Evolutionary conservation across 1,284 basidiomycete genomes (phyloP).

Genomic region (Thecaphora thlaspeos): DNA sequence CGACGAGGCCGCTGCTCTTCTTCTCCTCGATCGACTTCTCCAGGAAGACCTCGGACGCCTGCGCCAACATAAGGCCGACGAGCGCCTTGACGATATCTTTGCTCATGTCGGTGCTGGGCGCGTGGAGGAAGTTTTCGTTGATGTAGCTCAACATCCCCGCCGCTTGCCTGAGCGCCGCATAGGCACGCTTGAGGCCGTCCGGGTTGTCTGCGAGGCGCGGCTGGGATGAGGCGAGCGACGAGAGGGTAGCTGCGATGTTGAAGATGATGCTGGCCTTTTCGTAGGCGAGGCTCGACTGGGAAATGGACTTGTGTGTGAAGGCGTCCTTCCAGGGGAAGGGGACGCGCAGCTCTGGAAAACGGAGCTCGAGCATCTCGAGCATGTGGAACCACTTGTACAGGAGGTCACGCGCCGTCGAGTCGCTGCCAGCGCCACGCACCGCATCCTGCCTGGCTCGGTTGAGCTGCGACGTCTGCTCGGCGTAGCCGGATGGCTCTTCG

Average conservation of each 20-base stretch:
- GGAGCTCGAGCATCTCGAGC: slow-evolving; percentile 91
- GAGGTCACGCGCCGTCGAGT: slow-evolving; percentile 68
- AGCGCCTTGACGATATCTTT: slow-evolving; percentile 92
- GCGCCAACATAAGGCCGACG: slow-evolving; percentile 79
- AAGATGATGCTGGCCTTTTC: slow-evolving; percentile 98
- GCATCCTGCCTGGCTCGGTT: slow-evolving; percentile 92
- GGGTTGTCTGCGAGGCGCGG: slow-evolving; percentile 59
- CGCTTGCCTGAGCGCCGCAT: slow-evolving; percentile 86
- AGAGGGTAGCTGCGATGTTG: slow-evolving; percentile 91
- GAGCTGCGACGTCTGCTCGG: slow-evolving; percentile 76
- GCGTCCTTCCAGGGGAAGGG: slow-evolving; percentile 95
- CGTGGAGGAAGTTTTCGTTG: slow-evolving; percentile 98
- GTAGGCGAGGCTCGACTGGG: slow-evolving; percentile 92
- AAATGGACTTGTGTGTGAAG: slow-evolving; percentile 85
- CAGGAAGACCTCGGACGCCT: slow-evolving; percentile 93
- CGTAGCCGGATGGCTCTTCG: slow-evolving; percentile 83
- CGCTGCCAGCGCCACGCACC: slow-evolving; percentile 86
- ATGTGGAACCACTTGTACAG: slow-evolving; percentile 99
- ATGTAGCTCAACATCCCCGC: slow-evolving; percentile 98
- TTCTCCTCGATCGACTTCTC: slow-evolving; percentile 74
- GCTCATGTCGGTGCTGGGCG: slow-evolving; percentile 93
- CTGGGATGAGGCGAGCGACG: slow-evolving; percentile 79
- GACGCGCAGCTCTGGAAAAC: slow-evolving; percentile 93
- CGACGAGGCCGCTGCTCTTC: slow-evolving; percentile 66
- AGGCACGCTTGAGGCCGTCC: slow-evolving; percentile 91